Evolutionary conservation across 73 alveolate species (phyloP).

Genomic region (Effrenium voratum): DNA sequence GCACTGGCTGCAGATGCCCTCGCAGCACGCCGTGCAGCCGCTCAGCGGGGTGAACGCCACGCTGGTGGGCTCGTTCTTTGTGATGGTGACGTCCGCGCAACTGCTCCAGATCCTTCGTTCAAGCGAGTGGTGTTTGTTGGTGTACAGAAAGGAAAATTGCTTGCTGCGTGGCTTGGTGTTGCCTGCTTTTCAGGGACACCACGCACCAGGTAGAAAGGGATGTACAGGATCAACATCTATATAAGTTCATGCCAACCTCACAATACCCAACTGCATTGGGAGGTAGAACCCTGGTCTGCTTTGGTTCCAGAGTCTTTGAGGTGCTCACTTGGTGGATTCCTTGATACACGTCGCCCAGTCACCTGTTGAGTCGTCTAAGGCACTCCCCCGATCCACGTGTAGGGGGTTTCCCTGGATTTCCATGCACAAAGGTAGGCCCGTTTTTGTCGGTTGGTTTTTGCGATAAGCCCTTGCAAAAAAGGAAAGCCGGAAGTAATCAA

Average conservation of each 20-base stretch:
- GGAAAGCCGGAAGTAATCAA: too few species aligned
- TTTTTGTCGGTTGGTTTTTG: too few species aligned
- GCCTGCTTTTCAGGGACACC: neutral
- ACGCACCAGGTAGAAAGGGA: neutral
- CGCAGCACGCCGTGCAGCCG: too few species aligned
- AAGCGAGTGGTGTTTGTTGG: neutral
- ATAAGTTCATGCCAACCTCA: neutral
- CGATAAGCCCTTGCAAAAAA: too few species aligned
- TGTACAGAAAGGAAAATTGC: neutral
- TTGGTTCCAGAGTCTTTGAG: too few species aligned
- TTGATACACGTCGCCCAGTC: too few species aligned
- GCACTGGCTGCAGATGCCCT: too few species aligned
- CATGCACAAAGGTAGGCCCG: too few species aligned
- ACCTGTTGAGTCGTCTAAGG: too few species aligned
- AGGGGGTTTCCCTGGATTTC: too few species aligned
- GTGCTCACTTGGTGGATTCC: too few species aligned
- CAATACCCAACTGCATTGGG: neutral
- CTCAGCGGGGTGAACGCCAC: constrained; percentile 42
- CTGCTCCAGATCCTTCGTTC: constrained; percentile 47
- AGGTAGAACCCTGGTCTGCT: neutral
- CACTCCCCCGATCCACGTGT: too few species aligned
- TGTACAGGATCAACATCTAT: neutral
- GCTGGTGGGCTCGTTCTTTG: neutral
- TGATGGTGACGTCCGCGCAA: constrained; percentile 55
- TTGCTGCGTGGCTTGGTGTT: neutral